Evolutionary conservation across 306 rosid species (phyloP).

Genomic region (Oxytropis ochrocephala): DNA sequence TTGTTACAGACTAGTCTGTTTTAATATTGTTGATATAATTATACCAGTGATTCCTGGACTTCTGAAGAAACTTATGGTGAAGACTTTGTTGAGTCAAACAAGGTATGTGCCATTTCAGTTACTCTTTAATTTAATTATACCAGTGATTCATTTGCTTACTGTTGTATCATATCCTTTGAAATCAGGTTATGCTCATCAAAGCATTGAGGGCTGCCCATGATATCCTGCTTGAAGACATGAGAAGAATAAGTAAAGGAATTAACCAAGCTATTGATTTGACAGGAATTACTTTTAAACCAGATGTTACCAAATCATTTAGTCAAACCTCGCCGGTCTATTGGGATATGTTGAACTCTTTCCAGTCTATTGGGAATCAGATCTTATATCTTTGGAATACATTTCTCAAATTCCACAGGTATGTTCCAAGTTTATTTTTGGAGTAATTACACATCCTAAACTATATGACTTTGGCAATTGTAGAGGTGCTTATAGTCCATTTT

Average conservation of each 20-base stretch:
- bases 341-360: constrained; percentile 39
- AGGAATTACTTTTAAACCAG: constrained; percentile 44
- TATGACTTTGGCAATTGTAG: background rate
- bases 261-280: constrained; percentile 59
- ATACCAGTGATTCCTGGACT: constrained; percentile 43
- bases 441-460: constrained; percentile 6
- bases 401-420: constrained; percentile 75
- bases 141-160: background rate
- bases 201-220: constrained; percentile 58
- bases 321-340: constrained; percentile 34
- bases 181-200: constrained; percentile 46
- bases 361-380: constrained; percentile 59
- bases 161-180: constrained; percentile 1
- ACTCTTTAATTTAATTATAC: background rate
- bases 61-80: constrained; percentile 34
- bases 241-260: constrained; percentile 60
- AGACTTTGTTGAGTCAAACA: constrained; percentile 33
- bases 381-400: constrained; percentile 67
- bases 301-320: constrained; percentile 37
- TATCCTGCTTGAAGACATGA: constrained; percentile 67
- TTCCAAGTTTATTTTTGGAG: constrained; percentile 1
- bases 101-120: constrained; percentile 34
- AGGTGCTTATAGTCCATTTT: background rate
- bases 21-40: constrained; percentile 21
- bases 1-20: background rate